Evolutionary conservation across 176 grass and related monocot genomes (phyloP).

Genomic region (Leersia perrieri): DNA sequence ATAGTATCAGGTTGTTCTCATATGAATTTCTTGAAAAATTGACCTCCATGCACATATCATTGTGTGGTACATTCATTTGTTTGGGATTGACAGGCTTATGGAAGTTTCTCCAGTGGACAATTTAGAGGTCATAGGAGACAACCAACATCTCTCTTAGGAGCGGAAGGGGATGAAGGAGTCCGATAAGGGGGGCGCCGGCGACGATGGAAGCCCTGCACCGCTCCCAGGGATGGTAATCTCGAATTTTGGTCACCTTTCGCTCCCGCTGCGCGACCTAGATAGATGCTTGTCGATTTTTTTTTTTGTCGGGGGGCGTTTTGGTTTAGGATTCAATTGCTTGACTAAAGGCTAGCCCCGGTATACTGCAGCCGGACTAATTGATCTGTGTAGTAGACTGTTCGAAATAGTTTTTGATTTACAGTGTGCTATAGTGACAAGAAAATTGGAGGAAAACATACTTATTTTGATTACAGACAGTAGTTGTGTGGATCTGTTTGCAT

Average conservation of each 20-base stretch:
- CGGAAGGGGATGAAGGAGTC: slow-evolving; percentile 59
- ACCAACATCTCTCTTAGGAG: too few relatives aligned
- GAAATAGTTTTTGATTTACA: background rate
- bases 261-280: slow-evolving; percentile 6
- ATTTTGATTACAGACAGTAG: background rate
- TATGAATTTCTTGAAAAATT: too few relatives aligned
- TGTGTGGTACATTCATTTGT: too few relatives aligned
- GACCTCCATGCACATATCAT: too few relatives aligned
- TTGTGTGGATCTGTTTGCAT: background rate
- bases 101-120: too few relatives aligned
- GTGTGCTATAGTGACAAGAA: background rate
- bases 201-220: slow-evolving; percentile 56
- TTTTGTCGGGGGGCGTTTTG: background rate
- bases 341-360: slow-evolving; percentile 2
- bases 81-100: too few relatives aligned
- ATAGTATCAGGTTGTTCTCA: too few relatives aligned
- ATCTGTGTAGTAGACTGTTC: background rate
- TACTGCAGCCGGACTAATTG: too few relatives aligned
- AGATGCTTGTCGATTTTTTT: background rate
- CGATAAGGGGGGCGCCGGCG: slow-evolving; percentile 51
- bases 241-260: background rate
- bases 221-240: slow-evolving; percentile 65
- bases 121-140: too few relatives aligned
- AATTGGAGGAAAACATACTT: background rate
- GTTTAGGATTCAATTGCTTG: background rate